Base-by-base conservation (phyloP, 768 basidiomycete species). In the Boletellus sp. region DNA sequence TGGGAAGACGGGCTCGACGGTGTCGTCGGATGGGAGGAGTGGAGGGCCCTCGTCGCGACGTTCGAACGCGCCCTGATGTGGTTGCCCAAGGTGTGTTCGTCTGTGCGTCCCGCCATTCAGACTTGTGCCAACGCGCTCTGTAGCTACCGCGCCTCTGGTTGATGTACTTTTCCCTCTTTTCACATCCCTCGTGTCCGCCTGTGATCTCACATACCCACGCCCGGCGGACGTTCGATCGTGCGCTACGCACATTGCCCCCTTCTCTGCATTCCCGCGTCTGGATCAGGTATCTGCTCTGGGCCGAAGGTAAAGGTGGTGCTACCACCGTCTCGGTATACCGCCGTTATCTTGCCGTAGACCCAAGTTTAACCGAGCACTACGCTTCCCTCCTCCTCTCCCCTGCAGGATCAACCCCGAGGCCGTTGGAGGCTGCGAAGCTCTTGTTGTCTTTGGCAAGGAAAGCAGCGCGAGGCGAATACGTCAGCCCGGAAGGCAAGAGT, bases 41-140 rank as follows among this genome's bases (percentile, higher is more conserved):
- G 96, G 96, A 91, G 81, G 63, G 72, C 83, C 15, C 78, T 99
- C 12, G 77, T 95, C 16, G 88, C 92, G 9, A 80, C 83, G 0
- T 95, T 92, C 64, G 96, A 99, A 64, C 81, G 96, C 52, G 90
- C 91, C 50, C 72, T 99, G 35, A 91, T 91, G 84, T 98, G 93
- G 88, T 68, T 97, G 43, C 92, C 94, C 48, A 89, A 84, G 67
- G 94, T 93, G 61, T 56, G 83, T 26, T 41, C 23, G 3, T 50
- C 42, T 10, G 33, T 39, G 20, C 31, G 19, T 41, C 38, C 19
- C 33, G 0, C 45, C 37, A 13, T 26, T 23, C 45, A 38, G 11
- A n/a, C n/a, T 48, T 22, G 45, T 35, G 53, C 48, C 57, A 12
- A 52, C 50, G 22, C 36, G 17, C 16, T 13, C 32, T 31, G 23